Evolutionary conservation across 306 rosid genomes (phyloP), one percentile per base, ranked within the genome.

Genomic region (Quercus parvula): DNA sequence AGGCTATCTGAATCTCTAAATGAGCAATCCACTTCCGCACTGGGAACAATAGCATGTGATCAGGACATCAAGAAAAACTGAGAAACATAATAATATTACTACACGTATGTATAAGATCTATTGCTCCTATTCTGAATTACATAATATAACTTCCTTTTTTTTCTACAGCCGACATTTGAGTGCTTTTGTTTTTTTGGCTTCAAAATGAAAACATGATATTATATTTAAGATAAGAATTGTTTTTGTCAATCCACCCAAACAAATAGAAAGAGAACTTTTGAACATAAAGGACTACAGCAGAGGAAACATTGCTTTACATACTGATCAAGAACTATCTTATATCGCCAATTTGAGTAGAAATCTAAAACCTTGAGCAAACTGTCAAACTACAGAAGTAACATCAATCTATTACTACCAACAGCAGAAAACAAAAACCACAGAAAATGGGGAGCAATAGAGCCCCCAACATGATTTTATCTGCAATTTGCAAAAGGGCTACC

Each of bases 11-110:
- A 86, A 77, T 87, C 84, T 8, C 70, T 88, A 69, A 70, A 68
- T 25, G 91, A 80, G 86, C 83, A 79, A 67, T 89, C 93, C 86
- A 86, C 77, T 74, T 89, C 93, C 75, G 84, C 75, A 74, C 93
- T 91, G 88, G 75, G 77, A 73, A 73, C 56, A 84, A 28, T 54
- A 71, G 70, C 28, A 79, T 49, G 54, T 11, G 4, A 79, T 33
- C 84, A 79, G 44, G 57, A 44, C 41, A 44, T 51, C 54, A 73
- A 58, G 6, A 52, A 62, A 68, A 63, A 10, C 46, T 24, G 33
- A 73, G 27, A 5, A 81, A 51, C 35, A 25, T 54, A 73, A 78
- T 71, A 5, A 57, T 6, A n/a, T 71, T 63, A 56, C 31, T 27
- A 44, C 46, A 8, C 6, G 1, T 8, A 13, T 7, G 58, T 5